Evolutionary conservation across 331 rosid genomes (phyloP).

Genomic region (Acacia pycnantha): DNA sequence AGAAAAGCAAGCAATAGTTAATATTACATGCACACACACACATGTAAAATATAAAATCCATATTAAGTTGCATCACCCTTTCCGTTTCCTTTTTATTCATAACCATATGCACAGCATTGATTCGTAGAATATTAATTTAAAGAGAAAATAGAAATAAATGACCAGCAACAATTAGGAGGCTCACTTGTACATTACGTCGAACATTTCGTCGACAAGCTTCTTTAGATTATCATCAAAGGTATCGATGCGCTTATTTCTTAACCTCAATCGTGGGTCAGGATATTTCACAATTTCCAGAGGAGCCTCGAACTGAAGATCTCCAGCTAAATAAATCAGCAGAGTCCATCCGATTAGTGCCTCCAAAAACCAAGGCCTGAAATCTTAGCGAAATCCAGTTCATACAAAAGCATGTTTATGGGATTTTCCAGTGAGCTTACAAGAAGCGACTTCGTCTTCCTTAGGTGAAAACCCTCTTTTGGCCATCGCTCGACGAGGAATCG

Average conservation of each 20-base stretch:
- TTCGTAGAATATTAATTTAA: background rate
- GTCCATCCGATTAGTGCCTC: background rate
- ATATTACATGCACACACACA: too few species aligned
- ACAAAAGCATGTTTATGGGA: background rate
- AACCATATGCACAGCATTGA: background rate
- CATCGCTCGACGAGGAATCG: slow-evolving; percentile 40
- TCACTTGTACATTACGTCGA: slow-evolving; percentile 88
- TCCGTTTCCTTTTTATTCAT: too few species aligned
- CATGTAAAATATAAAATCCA: background rate
- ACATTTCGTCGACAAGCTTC: slow-evolving; percentile 80
- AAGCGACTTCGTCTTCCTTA: slow-evolving; percentile 57
- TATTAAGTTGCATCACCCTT: background rate
- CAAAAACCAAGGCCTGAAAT: background rate
- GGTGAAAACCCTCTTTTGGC: slow-evolving; percentile 51
- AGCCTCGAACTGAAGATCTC: slow-evolving; percentile 61
- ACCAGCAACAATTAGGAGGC: slow-evolving; percentile 14
- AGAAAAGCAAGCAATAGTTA: slow-evolving; percentile 25
- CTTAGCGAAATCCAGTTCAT: background rate
- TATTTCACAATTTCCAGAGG: slow-evolving; percentile 72
- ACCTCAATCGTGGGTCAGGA: slow-evolving; percentile 76
- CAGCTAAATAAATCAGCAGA: slow-evolving; percentile 38
- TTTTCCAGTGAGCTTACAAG: slow-evolving; percentile 40
- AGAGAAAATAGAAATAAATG: background rate
- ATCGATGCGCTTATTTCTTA: slow-evolving; percentile 65
- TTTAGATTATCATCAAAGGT: slow-evolving; percentile 68